Evolutionary conservation across 1,284 basidiomycete species (phyloP), one percentile per base, ranked within the genome.

Genomic region (Heterobasidion occidentale): DNA sequence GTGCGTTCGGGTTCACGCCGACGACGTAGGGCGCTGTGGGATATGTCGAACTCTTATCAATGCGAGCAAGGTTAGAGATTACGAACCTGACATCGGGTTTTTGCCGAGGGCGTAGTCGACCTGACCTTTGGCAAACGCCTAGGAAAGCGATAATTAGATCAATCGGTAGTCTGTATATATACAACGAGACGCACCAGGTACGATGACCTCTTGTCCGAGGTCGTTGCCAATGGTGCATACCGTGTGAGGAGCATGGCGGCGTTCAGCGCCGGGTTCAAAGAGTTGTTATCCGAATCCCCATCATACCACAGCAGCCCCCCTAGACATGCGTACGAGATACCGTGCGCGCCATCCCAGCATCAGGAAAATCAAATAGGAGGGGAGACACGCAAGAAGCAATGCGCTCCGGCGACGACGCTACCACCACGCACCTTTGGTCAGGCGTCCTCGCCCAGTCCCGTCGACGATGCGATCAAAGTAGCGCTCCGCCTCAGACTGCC

Each of bases 1-100:
- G 92, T 19, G 92, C 90, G 71, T 96, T 96, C 4, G 92, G 91
- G 69, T 95, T 92, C 54, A 79, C 74, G 38, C 94, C 93, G 27
- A 95, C 92, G 55, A 92, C 70, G 65, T 91, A 93, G 0, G 90
- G 87, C 5, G 78, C 86, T 84, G 57, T 7, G 55, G 17, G 36
- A 42, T 42, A 7, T n/a, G 38, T 42, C 8, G n/a, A 1, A 42
- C 5, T 7, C 38, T 9, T 11, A 42, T 12, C 12, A 49, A 12
- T 34, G 46, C 36, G 12, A 35, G 14, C 5, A 9, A n/a, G 42
- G n/a, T 38, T 5, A 36, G 2, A 14, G 15, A 38, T 17, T 36
- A 60, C 74, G 57, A 64, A 83, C 88, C 79, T 58, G 81, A 84
- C 90, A 93, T 94, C 1, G 90, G 86, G 67, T 96, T 96, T 54